Conservation (phyloP, 768 basidiomycete genomes). For the Kwoniella dejecticola region DNA sequence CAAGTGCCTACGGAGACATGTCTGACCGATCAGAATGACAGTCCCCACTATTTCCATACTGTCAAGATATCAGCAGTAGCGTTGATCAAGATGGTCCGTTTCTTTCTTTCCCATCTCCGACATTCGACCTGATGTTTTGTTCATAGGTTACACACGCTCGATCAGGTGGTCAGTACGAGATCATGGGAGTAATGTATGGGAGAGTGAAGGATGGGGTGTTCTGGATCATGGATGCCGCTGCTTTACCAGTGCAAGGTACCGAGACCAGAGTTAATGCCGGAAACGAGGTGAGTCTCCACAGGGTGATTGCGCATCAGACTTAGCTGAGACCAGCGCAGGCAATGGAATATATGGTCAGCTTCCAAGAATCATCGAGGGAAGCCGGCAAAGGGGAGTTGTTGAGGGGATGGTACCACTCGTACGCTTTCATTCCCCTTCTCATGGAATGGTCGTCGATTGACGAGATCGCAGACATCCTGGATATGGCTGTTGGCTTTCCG, state of each 20-base stretch:
- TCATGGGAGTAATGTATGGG: slow-evolving; percentile 99
- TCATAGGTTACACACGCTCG: slow-evolving; percentile 74
- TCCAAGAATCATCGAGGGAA: slow-evolving; percentile 76
- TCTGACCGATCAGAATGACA: slow-evolving; percentile 15
- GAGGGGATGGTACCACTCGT: slow-evolving; percentile 55
- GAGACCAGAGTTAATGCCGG: slow-evolving; percentile 97
- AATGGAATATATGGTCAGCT: slow-evolving; percentile 98
- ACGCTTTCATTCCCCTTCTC: neutral
- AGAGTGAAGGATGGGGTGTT: slow-evolving; percentile 66
- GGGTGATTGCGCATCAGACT: too few relatives aligned
- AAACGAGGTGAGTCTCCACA: slow-evolving; percentile 66
- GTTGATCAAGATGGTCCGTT: slow-evolving; percentile 61
- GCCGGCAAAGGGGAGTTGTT: slow-evolving; percentile 59
- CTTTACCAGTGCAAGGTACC: slow-evolving; percentile 94
- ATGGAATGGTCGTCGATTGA: neutral
- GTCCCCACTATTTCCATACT: slow-evolving; percentile 60
- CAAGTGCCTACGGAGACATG: neutral
- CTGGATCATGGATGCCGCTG: slow-evolving; percentile 90
- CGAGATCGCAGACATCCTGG: slow-evolving; percentile 71
- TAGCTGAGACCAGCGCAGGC: slow-evolving; percentile 61
- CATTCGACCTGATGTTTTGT: neutral
- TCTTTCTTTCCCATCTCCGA: neutral
- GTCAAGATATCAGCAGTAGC: slow-evolving; percentile 61
- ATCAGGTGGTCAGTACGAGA: slow-evolving; percentile 95
- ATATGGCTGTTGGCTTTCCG: slow-evolving; percentile 98